Conservation (phyloP, 1,284 basidiomycete genomes). For the Cryptococcus sp. region DNA sequence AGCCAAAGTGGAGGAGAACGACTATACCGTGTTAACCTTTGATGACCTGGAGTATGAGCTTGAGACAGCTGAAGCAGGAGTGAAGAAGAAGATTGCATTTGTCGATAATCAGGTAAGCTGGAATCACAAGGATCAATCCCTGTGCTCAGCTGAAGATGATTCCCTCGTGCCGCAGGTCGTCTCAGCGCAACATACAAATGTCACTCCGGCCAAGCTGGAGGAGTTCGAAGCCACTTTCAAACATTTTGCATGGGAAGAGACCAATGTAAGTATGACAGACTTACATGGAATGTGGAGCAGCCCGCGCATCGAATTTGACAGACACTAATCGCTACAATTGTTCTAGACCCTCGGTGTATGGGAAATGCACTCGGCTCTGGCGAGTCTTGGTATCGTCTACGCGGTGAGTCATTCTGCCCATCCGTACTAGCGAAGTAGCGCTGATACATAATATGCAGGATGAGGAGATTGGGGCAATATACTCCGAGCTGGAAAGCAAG, state of each 20-base stretch:
- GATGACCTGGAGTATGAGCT: slow-evolving; percentile 92
- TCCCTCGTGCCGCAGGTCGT: slow-evolving; percentile 66
- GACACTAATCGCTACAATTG: not conserved
- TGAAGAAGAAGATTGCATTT: slow-evolving; percentile 88
- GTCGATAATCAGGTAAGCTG: slow-evolving; percentile 85
- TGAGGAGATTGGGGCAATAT: slow-evolving; percentile 83
- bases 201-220: slow-evolving; percentile 93
- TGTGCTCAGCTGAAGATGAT: not conserved
- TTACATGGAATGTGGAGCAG: no score
- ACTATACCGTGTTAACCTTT: slow-evolving; percentile 87
- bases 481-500: slow-evolving; percentile 74
- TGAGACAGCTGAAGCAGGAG: slow-evolving; percentile 74
- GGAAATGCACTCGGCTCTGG: slow-evolving; percentile 89
- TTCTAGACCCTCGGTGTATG: slow-evolving; percentile 68
- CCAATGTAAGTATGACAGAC: slow-evolving; percentile 58
- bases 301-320: no score
- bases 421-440: not conserved
- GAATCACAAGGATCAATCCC: not conserved
- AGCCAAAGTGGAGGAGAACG: slow-evolving; percentile 97
- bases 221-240: slow-evolving; percentile 97
- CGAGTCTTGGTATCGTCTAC: slow-evolving; percentile 91
- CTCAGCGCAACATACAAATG: slow-evolving; percentile 57
- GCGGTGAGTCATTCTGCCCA: slow-evolving; percentile 58
- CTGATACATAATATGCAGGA: slow-evolving; percentile 57
- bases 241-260: slow-evolving; percentile 92